Conservation (phyloP, 164 flowering plant species). For the Malania oleifera region DNA sequence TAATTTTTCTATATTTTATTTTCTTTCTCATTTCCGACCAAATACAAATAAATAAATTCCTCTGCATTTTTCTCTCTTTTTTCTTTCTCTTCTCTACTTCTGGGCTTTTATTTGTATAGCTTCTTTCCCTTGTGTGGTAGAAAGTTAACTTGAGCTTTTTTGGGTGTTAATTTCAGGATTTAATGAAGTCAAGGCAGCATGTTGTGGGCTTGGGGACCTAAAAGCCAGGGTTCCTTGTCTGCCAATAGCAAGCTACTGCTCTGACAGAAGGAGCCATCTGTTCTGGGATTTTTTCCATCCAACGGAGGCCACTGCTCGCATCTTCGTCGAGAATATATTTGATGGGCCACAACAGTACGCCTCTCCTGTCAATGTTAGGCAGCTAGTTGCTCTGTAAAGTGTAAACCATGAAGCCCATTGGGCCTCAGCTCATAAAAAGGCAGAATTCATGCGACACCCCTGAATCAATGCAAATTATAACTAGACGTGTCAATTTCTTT, state of each 20-base stretch:
- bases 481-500: too few species aligned
- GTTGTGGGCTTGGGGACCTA: conserved; percentile 71
- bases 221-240: conserved; percentile 53
- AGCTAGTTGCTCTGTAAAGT: conserved; percentile 29
- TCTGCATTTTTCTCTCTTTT: too few species aligned
- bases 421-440: too few species aligned
- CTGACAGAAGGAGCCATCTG: conserved; percentile 51
- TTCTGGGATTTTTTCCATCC: conserved; percentile 92
- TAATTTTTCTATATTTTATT: too few species aligned
- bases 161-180: conserved; percentile 40
- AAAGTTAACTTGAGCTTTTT: neutral
- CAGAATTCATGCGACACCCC: too few species aligned
- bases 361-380: conserved; percentile 43
- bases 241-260: conserved; percentile 51
- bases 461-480: too few species aligned
- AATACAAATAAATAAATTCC: too few species aligned
- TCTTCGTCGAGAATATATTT: conserved; percentile 31
- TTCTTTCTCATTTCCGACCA: too few species aligned
- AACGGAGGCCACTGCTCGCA: conserved; percentile 45
- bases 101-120: too few species aligned
- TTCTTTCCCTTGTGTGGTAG: neutral
- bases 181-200: conserved; percentile 63
- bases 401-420: neutral
- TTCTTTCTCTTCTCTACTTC: too few species aligned
- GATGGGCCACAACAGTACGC: conserved; percentile 36